These are phyloP conservation scores for Hydrangea macrophylla DNA, from an alignment of 148 eudicot genomes.

Conservation along the genomic window DNA sequence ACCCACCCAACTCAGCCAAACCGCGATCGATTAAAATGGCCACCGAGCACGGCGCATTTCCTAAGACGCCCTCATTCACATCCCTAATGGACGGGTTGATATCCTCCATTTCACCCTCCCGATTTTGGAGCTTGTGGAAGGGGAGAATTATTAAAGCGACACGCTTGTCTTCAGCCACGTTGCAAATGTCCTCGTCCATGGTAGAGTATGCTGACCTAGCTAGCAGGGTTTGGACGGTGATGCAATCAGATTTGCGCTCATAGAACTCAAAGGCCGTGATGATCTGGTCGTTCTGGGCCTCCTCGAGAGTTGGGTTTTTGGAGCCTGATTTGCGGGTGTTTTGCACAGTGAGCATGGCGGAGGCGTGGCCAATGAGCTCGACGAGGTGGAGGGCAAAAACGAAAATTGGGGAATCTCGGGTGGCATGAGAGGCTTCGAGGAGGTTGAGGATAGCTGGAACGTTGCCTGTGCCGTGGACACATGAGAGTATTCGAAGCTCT, in stretches of 20 bases:
- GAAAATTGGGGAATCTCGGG: conserved; percentile 12
- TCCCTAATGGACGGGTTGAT: conserved; percentile 25
- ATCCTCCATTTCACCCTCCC: conserved; percentile 43
- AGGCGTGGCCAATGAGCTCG: conserved; percentile 37
- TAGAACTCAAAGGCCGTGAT: conserved; percentile 43
- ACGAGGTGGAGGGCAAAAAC: conserved; percentile 33
- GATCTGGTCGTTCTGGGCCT: conserved; percentile 42
- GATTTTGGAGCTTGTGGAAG: conserved; percentile 36
- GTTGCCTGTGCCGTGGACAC: conserved; percentile 30
- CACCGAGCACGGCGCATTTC: conserved; percentile 45
- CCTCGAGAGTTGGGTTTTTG: conserved; percentile 9
- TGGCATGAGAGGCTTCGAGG: conserved; percentile 28
- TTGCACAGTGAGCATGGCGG: conserved; percentile 39
- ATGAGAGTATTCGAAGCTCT: conserved; percentile 43
- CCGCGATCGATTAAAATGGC: conserved; percentile 47
- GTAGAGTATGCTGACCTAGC: conserved; percentile 37
- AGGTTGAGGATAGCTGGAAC: conserved; percentile 32
- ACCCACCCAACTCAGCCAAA: background rate
- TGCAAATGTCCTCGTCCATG: conserved; percentile 61
- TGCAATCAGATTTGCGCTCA: conserved; percentile 14
- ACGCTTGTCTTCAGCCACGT: conserved; percentile 38
- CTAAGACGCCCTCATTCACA: conserved; percentile 39
- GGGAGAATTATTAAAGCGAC: conserved; percentile 44
- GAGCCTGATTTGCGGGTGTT: conserved; percentile 14
- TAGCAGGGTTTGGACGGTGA: conserved; percentile 27